Evolutionary conservation across 2,329 filamentous ascomycete species (phyloP).

Genomic region (Calonectria honghensis): DNA sequence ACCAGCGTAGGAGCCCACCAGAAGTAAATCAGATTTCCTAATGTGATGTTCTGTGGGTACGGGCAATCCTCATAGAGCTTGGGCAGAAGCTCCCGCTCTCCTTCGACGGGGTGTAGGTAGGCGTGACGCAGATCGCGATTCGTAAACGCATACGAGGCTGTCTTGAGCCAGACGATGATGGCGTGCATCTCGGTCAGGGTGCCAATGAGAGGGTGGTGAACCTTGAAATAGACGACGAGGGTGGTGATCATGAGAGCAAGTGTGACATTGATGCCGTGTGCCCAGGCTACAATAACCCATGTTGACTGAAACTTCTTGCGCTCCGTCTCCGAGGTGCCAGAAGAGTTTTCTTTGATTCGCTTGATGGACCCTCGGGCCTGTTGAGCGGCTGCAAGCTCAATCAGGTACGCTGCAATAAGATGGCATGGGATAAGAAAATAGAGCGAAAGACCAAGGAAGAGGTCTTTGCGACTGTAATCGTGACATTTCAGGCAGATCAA

Average conservation of each 20-base stretch:
- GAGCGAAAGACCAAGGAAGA: constrained; percentile 84
- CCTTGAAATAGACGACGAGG: constrained; percentile 90
- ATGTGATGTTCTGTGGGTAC: constrained; percentile 93
- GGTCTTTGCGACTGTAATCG: constrained; percentile 87
- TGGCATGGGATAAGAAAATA: constrained; percentile 94
- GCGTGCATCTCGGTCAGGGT: constrained; percentile 93
- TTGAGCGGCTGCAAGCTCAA: constrained; percentile 88
- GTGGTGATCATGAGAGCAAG: constrained; percentile 88
- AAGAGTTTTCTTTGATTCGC: constrained; percentile 69
- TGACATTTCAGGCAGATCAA: constrained; percentile 94
- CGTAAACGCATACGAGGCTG: constrained; percentile 95
- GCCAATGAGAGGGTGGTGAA: constrained; percentile 95
- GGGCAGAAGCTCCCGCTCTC: constrained; percentile 83
- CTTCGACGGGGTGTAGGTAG: constrained; percentile 83
- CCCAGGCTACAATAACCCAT: constrained; percentile 87
- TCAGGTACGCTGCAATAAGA: constrained; percentile 90
- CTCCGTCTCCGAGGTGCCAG: constrained; percentile 72
- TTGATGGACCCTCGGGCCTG: constrained; percentile 83
- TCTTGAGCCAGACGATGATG: constrained; percentile 97
- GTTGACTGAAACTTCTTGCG: constrained; percentile 81
- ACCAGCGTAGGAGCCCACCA: constrained; percentile 98
- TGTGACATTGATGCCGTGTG: constrained; percentile 89
- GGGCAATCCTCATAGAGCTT: constrained; percentile 88
- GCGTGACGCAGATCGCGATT: constrained; percentile 96
- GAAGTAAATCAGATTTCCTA: constrained; percentile 93